Base-by-base conservation (phyloP, 2,329 filamentous ascomycete genomes). In the Trichophaea hybrida region DNA sequence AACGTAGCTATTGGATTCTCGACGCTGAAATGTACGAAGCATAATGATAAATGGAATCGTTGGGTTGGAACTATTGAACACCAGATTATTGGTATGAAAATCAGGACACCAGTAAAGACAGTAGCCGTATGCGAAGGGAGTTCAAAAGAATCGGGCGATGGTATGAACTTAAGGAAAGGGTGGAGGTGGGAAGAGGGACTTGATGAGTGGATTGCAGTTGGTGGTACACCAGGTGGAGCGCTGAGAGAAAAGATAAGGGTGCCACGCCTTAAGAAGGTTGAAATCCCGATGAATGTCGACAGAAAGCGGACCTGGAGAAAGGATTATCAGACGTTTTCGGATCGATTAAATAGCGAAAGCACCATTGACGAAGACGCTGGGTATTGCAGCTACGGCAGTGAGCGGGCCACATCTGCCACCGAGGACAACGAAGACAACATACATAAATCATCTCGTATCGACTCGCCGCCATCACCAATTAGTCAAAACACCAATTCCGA, bases 101-200 rank as follows among this genome's bases (percentile, higher is more conserved):
- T 65, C n/a, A 51, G 58, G 56, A 65, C 61, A 12, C 63, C 63
- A 4, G 57, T 52, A 24, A 35, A 15, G 2, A 37, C 33, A 17
- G 35, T 13, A 8, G 51, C 7, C 5, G 34, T 15, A 34, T 34
- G 33, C 3, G 35, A 32, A 15, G 15, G 43, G 40, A 33, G 33
- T 15, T 24, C 24, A 24, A 24, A 24, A 24, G 24, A 24, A 3
- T 24, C 24, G 24, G 24, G 24, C 3, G 15, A 55, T 12, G 32
- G 31, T 13, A 40, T 8, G 17, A 48, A 44, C 33, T 38, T 35
- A 15, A 52, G 61, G 15, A 64, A 65, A 31, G 63, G 63, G 13
- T 65, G 63, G 63, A 44, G 61, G 35, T 65, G 59, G 32, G 63
- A 65, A 52, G 63, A 65, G 5, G 63, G 63, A 15, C 46, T 65